Evolutionary conservation across 768 basidiomycete species (phyloP).

Genomic region (Mycena floridula): DNA sequence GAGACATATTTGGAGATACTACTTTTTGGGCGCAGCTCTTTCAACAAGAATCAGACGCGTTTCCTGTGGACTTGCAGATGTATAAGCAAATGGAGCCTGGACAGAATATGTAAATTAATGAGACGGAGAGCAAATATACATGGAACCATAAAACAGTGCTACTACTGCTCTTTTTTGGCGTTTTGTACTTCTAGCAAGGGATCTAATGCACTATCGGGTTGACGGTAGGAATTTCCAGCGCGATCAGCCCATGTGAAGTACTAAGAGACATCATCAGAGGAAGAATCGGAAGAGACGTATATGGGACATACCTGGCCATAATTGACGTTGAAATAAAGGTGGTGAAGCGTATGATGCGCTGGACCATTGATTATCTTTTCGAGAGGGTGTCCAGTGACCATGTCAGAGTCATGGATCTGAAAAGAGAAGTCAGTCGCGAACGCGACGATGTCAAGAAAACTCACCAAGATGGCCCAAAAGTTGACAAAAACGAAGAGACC

Average conservation of each 20-base stretch:
- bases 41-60: no score
- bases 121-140: no score
- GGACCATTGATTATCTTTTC: constrained; percentile 96
- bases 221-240: constrained; percentile 78
- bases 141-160: no score
- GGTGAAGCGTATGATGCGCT: constrained; percentile 95
- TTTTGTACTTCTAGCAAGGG: constrained; percentile 69
- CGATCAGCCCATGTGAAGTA: constrained; percentile 97
- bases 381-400: constrained; percentile 87
- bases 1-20: no score
- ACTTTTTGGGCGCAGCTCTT: no score
- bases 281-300: constrained; percentile 1
- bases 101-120: no score
- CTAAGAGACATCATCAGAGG: constrained; percentile 32
- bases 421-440: constrained; percentile 1
- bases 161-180: background rate
- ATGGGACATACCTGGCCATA: constrained; percentile 70
- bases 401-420: constrained; percentile 98
- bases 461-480: constrained; percentile 86
- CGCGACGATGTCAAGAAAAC: constrained; percentile 17
- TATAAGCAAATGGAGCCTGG: no score
- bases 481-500: constrained; percentile 88
- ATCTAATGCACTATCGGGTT: constrained; percentile 79
- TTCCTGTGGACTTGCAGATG: no score
- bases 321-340: constrained; percentile 95